Percentiles rank a stretch among this genome's conserved stretches.
Conservation (phyloP, 2,329 filamentous ascomycete genomes). For the Alternaria triticina region DNA sequence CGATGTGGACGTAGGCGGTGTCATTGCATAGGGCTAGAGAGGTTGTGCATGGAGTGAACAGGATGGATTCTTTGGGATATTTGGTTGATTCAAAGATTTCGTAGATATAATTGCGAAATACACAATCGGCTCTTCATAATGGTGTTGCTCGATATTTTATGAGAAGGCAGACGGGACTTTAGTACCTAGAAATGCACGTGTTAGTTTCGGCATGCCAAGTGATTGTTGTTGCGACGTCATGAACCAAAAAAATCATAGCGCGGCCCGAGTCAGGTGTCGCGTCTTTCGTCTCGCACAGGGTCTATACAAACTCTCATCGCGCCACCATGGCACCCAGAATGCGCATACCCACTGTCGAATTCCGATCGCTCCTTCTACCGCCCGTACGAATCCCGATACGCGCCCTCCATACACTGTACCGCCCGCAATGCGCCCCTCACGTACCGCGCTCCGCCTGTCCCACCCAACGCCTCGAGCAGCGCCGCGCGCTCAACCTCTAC, state of each 20-base stretch:
- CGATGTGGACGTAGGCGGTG: slow-evolving; percentile 13
- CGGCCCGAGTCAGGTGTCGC: slow-evolving; percentile 5
- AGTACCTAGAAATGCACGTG: neutral
- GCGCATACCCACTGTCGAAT: slow-evolving; percentile 19
- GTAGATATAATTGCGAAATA: neutral
- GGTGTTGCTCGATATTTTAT: neutral
- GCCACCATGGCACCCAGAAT: slow-evolving; percentile 19
- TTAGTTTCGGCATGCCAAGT: neutral
- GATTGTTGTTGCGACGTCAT: neutral
- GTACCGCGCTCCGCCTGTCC: neutral
- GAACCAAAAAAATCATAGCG: neutral
- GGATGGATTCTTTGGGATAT: neutral
- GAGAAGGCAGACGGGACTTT: neutral
- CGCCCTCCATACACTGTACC: slow-evolving; percentile 16
- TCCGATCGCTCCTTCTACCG: slow-evolving; percentile 27
- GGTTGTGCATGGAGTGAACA: too few relatives aligned
- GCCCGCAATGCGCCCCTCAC: slow-evolving; percentile 17
- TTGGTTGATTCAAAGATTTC: too few relatives aligned
- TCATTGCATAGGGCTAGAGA: neutral
- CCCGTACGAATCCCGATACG: slow-evolving; percentile 22
- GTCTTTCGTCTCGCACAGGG: neutral
- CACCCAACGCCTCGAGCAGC: slow-evolving; percentile 25
- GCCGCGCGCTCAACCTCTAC: slow-evolving; percentile 36
- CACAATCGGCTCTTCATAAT: neutral
- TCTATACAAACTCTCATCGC: slow-evolving; percentile 1